Evolutionary conservation across 768 basidiomycete species (phyloP).

Genomic region (Suillus americanus): DNA sequence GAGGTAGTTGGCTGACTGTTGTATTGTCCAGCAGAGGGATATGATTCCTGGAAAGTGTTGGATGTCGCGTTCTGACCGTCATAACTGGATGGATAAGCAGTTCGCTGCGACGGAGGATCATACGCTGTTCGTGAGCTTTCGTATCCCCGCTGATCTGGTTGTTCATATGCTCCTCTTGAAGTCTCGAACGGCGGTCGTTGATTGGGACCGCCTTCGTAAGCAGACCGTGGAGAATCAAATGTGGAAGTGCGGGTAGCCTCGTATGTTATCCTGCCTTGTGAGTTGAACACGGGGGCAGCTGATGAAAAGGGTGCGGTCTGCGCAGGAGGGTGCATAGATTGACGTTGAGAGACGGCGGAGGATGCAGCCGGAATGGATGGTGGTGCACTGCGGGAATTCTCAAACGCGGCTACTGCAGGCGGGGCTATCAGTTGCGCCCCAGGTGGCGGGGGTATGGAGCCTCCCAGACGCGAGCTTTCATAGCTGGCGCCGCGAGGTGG

Average conservation of each 20-base stretch:
- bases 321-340: not conserved
- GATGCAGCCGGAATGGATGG: not conserved
- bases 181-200: not conserved
- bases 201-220: slow-evolving; percentile 14
- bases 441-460: slow-evolving; percentile 13
- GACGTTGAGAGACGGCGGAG: not conserved
- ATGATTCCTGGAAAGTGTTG: slow-evolving; percentile 26
- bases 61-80: slow-evolving; percentile 19
- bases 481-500: slow-evolving; percentile 14
- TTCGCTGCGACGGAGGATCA: slow-evolving; percentile 23
- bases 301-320: not conserved
- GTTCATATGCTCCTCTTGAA: slow-evolving; percentile 23
- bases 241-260: not conserved
- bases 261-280: not conserved
- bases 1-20: slow-evolving; percentile 19
- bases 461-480: slow-evolving; percentile 8
- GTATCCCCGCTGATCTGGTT: slow-evolving; percentile 29
- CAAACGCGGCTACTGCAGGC: slow-evolving; percentile 11
- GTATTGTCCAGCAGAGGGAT: slow-evolving; percentile 18
- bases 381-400: slow-evolving; percentile 6
- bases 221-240: slow-evolving; percentile 7
- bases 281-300: not conserved
- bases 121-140: slow-evolving; percentile 27
- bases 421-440: slow-evolving; percentile 22
- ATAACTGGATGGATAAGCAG: slow-evolving; percentile 21